phyloP scores from a whole-genome alignment of 1,284 basidiomycete species.

The Cutaneotrichosporon cavernicola region DNA sequence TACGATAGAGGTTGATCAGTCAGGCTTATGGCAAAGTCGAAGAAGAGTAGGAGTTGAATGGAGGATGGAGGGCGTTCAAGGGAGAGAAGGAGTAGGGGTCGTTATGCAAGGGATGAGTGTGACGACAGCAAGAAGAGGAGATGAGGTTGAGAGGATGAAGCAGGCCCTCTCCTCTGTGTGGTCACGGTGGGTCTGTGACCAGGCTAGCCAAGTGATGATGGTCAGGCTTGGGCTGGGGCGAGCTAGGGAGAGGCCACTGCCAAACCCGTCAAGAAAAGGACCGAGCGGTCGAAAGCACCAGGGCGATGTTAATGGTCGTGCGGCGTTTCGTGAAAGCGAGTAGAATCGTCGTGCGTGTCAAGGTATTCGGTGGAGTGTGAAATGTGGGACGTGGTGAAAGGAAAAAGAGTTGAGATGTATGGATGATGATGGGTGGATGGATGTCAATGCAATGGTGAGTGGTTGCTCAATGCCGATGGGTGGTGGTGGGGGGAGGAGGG shows the following conservation, averaged over 20 bases:
- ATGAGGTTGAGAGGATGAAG: constrained; percentile 7
- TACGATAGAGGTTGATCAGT: constrained; percentile 5
- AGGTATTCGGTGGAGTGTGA: background rate
- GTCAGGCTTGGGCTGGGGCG: background rate
- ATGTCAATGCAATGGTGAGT: background rate
- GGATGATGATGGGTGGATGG: constrained; percentile 1
- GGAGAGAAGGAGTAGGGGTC: background rate
- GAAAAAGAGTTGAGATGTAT: background rate
- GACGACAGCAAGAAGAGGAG: background rate
- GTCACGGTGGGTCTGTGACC: background rate
- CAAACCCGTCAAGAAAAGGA: constrained; percentile 8
- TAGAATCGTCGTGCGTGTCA: background rate
- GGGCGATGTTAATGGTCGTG: background rate
- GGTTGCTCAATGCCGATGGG: background rate
- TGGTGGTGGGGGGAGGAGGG: background rate
- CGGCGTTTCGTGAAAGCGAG: background rate
- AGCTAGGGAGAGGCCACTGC: background rate
- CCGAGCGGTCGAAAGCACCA: background rate
- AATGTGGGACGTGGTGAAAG: constrained; percentile 2
- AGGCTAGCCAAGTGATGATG: background rate
- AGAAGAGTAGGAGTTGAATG: background rate
- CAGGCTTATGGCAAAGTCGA: background rate
- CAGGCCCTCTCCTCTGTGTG: background rate
- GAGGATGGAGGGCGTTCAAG: constrained; percentile 1
- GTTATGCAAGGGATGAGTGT: background rate